phyloP scores from a whole-genome alignment of 108 stramenopile genomes.

The Epithemia pelagica region DNA sequence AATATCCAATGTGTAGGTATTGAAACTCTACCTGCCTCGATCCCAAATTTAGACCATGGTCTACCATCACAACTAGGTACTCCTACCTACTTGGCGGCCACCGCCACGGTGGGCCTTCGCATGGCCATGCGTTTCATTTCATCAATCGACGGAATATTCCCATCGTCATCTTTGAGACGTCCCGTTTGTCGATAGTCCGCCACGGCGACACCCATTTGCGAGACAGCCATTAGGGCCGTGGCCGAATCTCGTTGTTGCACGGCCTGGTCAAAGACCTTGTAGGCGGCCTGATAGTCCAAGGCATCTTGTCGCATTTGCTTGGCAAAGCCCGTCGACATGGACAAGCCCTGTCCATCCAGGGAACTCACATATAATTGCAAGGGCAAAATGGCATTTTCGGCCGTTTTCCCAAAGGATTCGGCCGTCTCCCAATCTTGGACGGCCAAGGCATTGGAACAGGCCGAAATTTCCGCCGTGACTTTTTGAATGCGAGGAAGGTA shows the following conservation, averaged over 20 bases:
- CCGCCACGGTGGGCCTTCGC: constrained; percentile 6
- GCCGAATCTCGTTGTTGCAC: constrained; percentile 58
- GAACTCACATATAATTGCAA: constrained; percentile 75
- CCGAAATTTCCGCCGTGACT: constrained; percentile 61
- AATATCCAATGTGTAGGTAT: no score
- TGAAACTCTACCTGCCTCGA: no score
- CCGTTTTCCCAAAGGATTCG: constrained; percentile 57
- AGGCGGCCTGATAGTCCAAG: constrained; percentile 53
- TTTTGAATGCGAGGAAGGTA: constrained; percentile 84
- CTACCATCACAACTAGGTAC: no score
- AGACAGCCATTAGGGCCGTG: constrained; percentile 45
- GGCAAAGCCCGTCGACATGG: constrained; percentile 63
- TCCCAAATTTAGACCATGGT: no score
- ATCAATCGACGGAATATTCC: constrained; percentile 82
- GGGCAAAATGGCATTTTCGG: constrained; percentile 78
- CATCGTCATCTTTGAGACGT: constrained; percentile 70
- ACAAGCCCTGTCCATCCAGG: constrained; percentile 66
- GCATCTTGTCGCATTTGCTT: constrained; percentile 68
- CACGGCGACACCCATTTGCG: constrained; percentile 54
- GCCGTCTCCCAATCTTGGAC: constrained; percentile 61
- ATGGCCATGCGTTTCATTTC: constrained; percentile 65
- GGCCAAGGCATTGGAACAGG: constrained; percentile 49
- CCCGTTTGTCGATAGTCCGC: constrained; percentile 51
- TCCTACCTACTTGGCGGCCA: no score
- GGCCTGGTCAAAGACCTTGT: constrained; percentile 50